Percentiles rank a stretch among this genome's conserved stretches.
These are phyloP conservation scores for Aspergillus candidus DNA, from an alignment of 2,329 filamentous ascomycete genomes.

Conservation along the genomic window DNA sequence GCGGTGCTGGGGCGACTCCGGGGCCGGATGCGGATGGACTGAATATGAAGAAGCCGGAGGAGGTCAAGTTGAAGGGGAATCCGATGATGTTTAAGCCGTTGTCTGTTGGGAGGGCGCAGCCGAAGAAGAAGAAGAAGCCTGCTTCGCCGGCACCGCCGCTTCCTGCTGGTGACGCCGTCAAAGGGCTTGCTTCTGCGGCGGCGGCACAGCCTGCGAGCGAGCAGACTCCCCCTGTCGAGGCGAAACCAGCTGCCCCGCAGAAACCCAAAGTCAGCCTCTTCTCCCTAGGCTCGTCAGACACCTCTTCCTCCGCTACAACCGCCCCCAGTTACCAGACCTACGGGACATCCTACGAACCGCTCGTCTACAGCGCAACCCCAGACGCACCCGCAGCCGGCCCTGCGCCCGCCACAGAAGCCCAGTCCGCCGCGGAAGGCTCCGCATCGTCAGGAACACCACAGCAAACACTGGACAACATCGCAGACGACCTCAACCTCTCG, in stretches of 20 bases:
- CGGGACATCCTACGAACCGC: slow-evolving; percentile 32
- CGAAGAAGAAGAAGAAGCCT: slow-evolving; percentile 56
- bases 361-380: slow-evolving; percentile 33
- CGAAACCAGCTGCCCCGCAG: slow-evolving; percentile 12
- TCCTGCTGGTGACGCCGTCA: slow-evolving; percentile 10
- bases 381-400: slow-evolving; percentile 17
- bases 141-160: slow-evolving; percentile 23
- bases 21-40: background rate
- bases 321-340: slow-evolving; percentile 5
- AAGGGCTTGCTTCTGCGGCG: slow-evolving; percentile 14
- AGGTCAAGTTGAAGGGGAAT: slow-evolving; percentile 59
- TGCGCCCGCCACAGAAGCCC: slow-evolving; percentile 8
- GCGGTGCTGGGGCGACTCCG: background rate
- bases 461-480: slow-evolving; percentile 63
- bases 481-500: slow-evolving; percentile 71
- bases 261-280: slow-evolving; percentile 43
- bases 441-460: slow-evolving; percentile 9
- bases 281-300: slow-evolving; percentile 29
- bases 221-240: slow-evolving; percentile 5
- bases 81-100: slow-evolving; percentile 84
- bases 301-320: slow-evolving; percentile 10
- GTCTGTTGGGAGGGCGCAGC: slow-evolving; percentile 70
- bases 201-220: slow-evolving; percentile 8
- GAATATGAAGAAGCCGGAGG: slow-evolving; percentile 20
- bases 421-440: slow-evolving; percentile 2